Percentiles rank a stretch among this genome's conserved stretches.
Evolutionary conservation across 2,329 filamentous ascomycete species (phyloP).

Genomic region (Metarhizium anisopliae): DNA sequence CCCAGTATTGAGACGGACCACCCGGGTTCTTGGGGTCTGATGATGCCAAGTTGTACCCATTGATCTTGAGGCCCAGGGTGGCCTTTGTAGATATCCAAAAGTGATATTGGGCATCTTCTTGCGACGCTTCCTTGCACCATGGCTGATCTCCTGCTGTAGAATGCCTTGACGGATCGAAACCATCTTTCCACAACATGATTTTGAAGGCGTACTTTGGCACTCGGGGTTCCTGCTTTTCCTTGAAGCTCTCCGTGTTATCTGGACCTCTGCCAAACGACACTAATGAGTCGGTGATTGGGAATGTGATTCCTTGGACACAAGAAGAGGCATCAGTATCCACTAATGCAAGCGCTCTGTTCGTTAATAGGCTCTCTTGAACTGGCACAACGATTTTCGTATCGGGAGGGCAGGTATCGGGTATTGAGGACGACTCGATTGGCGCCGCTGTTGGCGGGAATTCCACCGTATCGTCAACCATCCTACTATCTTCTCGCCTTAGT

Average conservation of each 20-base stretch:
- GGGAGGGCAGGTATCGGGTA: slow-evolving; percentile 27
- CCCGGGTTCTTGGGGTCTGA: slow-evolving; percentile 44
- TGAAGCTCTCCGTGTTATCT: slow-evolving; percentile 60
- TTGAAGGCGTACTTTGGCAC: slow-evolving; percentile 79
- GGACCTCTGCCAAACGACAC: slow-evolving; percentile 69
- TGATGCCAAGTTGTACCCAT: slow-evolving; percentile 56
- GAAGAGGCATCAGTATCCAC: slow-evolving; percentile 60
- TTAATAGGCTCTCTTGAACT: slow-evolving; percentile 18
- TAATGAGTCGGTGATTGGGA: slow-evolving; percentile 58
- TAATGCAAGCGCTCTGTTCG: slow-evolving; percentile 48
- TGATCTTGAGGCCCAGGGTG: slow-evolving; percentile 66
- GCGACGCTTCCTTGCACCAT: slow-evolving; percentile 23
- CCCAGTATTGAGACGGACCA: slow-evolving; percentile 51
- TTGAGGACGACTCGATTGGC: slow-evolving; percentile 15
- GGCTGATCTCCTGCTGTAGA: slow-evolving; percentile 44
- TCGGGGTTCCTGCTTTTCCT: slow-evolving; percentile 52
- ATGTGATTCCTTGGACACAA: slow-evolving; percentile 48
- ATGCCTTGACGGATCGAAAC: slow-evolving; percentile 51
- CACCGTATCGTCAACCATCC: slow-evolving; percentile 15
- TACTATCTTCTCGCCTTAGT: slow-evolving; percentile 16
- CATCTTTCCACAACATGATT: slow-evolving; percentile 63
- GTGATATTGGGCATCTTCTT: slow-evolving; percentile 46
- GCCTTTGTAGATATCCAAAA: slow-evolving; percentile 76
- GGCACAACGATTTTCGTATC: slow-evolving; percentile 28
- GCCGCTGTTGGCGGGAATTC: slow-evolving; percentile 24